These are phyloP conservation scores for Cercophora scortea DNA, from an alignment of 495 filamentous ascomycete species.

Conservation along the genomic window DNA sequence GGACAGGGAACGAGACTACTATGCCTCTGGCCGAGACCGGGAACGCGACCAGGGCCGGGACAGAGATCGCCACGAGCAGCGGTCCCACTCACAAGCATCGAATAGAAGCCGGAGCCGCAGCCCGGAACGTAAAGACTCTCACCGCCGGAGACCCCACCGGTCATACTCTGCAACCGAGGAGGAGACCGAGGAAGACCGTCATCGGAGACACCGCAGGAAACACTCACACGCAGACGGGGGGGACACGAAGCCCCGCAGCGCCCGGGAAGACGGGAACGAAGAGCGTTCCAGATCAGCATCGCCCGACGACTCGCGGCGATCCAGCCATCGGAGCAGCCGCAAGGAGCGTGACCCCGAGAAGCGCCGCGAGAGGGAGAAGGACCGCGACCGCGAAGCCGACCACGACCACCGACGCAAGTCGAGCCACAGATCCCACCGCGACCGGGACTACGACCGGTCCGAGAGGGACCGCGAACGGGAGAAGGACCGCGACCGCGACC, in stretches of 20 bases:
- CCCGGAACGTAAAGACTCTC: constrained; percentile 44
- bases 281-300: constrained; percentile 46
- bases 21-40: constrained; percentile 13
- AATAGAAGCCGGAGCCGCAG: constrained; percentile 31
- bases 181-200: constrained; percentile 40
- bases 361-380: constrained; percentile 30
- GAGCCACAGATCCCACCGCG: constrained; percentile 38
- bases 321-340: constrained; percentile 44
- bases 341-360: constrained; percentile 34
- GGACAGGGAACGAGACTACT: constrained; percentile 19
- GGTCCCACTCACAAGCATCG: constrained; percentile 5
- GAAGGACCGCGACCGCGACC: constrained; percentile 29
- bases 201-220: constrained; percentile 40
- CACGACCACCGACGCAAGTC: constrained; percentile 29
- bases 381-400: constrained; percentile 26
- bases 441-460: constrained; percentile 33
- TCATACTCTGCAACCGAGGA: constrained; percentile 41
- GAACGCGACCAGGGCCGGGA: constrained; percentile 25
- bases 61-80: constrained; percentile 7
- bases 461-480: constrained; percentile 31
- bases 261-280: constrained; percentile 30
- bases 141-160: constrained; percentile 49
- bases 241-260: constrained; percentile 20
- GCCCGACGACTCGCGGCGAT: constrained; percentile 40
- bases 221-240: constrained; percentile 31